Evolutionary conservation across 805 yeast genomes (phyloP).

Genomic region (Brettanomyces sp.): DNA sequence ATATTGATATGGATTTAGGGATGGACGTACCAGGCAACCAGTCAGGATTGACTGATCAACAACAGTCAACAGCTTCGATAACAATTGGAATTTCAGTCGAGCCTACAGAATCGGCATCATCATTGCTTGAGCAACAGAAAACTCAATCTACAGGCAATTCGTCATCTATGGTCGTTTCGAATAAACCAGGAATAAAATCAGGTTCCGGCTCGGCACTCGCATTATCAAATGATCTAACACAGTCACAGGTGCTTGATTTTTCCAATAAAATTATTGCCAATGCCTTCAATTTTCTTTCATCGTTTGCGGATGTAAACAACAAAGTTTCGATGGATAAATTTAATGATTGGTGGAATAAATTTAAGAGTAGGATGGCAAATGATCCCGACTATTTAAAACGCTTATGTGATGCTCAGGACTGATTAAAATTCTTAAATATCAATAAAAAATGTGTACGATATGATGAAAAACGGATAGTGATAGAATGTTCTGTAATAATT

Average conservation of each 20-base stretch:
- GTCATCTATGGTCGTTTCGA: slow-evolving; percentile 22
- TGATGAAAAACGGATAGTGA: neutral
- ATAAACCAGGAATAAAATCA: slow-evolving; percentile 17
- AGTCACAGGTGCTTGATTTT: slow-evolving; percentile 36
- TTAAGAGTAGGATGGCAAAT: slow-evolving; percentile 60
- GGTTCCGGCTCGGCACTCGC: slow-evolving; percentile 13
- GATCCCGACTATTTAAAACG: slow-evolving; percentile 76
- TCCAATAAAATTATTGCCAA: slow-evolving; percentile 86
- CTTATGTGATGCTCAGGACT: neutral
- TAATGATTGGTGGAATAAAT: slow-evolving; percentile 94
- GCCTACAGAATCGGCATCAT: slow-evolving; percentile 57
- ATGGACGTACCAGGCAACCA: slow-evolving; percentile 8
- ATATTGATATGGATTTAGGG: slow-evolving; percentile 47
- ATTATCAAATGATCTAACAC: slow-evolving; percentile 10
- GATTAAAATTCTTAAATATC: neutral
- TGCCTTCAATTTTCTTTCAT: slow-evolving; percentile 83
- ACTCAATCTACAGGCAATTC: slow-evolving; percentile 9
- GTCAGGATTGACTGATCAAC: slow-evolving; percentile 1
- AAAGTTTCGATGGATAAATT: slow-evolving; percentile 81
- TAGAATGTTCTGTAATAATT: neutral
- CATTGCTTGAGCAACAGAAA: slow-evolving; percentile 32
- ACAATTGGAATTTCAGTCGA: slow-evolving; percentile 87
- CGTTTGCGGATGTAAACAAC: slow-evolving; percentile 75
- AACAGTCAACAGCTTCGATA: slow-evolving; percentile 10
- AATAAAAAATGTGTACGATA: neutral